Evolutionary conservation across 2,329 filamentous ascomycete genomes (phyloP).

Genomic region (Paraconiothyrium sp.): DNA sequence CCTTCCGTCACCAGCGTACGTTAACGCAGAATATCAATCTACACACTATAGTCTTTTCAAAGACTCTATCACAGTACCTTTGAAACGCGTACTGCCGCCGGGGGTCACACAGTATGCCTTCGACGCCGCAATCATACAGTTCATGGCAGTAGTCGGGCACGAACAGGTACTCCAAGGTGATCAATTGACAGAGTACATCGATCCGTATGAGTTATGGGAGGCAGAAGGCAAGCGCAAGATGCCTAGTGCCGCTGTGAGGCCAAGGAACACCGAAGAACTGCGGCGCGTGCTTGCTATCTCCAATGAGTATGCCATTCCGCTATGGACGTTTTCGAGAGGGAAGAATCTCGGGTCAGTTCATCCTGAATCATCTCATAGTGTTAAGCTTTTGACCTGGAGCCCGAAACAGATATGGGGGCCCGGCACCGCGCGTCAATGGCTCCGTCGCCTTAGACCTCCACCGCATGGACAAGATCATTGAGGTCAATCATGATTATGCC

Average conservation of each 20-base stretch:
- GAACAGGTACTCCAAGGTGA: conserved; percentile 53
- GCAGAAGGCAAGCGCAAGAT: conserved; percentile 51
- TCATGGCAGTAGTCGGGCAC: conserved; percentile 48
- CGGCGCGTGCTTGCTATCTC: conserved; percentile 33
- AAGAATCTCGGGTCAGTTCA: conserved; percentile 49
- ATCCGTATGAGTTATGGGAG: conserved; percentile 59
- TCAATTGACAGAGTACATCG: conserved; percentile 56
- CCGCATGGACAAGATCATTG: conserved; percentile 56
- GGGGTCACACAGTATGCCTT: conserved; percentile 52
- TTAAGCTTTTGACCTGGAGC: background rate
- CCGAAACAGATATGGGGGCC: conserved; percentile 38
- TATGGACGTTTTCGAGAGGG: conserved; percentile 45
- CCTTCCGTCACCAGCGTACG: conserved; percentile 41
- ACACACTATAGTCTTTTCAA: conserved; percentile 56
- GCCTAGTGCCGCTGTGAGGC: conserved; percentile 56
- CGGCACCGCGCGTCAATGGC: conserved; percentile 48
- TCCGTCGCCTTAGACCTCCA: conserved; percentile 48
- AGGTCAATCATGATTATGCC: conserved; percentile 55
- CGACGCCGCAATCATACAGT: conserved; percentile 48
- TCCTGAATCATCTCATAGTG: background rate
- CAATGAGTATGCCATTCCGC: conserved; percentile 38
- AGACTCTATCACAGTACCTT: conserved; percentile 49
- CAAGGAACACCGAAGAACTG: conserved; percentile 35
- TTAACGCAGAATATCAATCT: conserved; percentile 53
- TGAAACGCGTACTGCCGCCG: conserved; percentile 53